phyloP scores from a whole-genome alignment of 1,139 yeast genomes.

The Yamadazyma dushanensis region DNA sequence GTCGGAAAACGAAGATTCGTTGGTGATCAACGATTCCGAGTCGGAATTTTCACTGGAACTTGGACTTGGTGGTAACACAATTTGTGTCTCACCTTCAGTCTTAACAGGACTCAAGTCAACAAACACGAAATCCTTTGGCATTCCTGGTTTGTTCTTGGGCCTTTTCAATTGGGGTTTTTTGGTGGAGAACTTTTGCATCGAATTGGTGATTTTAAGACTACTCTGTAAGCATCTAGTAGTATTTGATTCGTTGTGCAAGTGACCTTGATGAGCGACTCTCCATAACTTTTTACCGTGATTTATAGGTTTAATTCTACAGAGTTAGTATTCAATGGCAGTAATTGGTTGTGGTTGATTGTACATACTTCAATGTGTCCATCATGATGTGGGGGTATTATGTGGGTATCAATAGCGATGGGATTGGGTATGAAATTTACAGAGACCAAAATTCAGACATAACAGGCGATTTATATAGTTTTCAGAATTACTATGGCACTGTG shows the following conservation, averaged over 20 bases:
- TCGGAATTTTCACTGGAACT: slow-evolving; percentile 15
- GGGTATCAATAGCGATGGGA: slow-evolving; percentile 16
- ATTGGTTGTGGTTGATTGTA: slow-evolving; percentile 2
- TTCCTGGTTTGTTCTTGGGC: slow-evolving; percentile 53
- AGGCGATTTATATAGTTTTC: slow-evolving; percentile 8
- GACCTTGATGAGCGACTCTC: slow-evolving; percentile 36
- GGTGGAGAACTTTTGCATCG: slow-evolving; percentile 31
- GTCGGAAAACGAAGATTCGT: slow-evolving; percentile 16
- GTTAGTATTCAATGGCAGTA: slow-evolving; percentile 10
- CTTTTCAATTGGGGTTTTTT: slow-evolving; percentile 50
- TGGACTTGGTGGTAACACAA: slow-evolving; percentile 15
- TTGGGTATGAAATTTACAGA: slow-evolving; percentile 5
- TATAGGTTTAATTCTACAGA: slow-evolving; percentile 35
- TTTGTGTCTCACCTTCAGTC: slow-evolving; percentile 25
- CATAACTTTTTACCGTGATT: slow-evolving; percentile 50
- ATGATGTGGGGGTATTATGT: slow-evolving; percentile 8
- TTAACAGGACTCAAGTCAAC: slow-evolving; percentile 56
- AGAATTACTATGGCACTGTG: background rate
- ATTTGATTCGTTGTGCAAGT: slow-evolving; percentile 19
- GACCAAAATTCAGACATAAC: slow-evolving; percentile 4
- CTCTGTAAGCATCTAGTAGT: slow-evolving; percentile 43
- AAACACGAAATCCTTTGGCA: slow-evolving; percentile 54
- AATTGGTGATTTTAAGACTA: slow-evolving; percentile 45
- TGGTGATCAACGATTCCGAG: slow-evolving; percentile 15
- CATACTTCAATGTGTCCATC: slow-evolving; percentile 19